These are phyloP conservation scores for Dendrobium huoshanense DNA, from an alignment of 106 monocot genomes.

Conservation along the genomic window DNA sequence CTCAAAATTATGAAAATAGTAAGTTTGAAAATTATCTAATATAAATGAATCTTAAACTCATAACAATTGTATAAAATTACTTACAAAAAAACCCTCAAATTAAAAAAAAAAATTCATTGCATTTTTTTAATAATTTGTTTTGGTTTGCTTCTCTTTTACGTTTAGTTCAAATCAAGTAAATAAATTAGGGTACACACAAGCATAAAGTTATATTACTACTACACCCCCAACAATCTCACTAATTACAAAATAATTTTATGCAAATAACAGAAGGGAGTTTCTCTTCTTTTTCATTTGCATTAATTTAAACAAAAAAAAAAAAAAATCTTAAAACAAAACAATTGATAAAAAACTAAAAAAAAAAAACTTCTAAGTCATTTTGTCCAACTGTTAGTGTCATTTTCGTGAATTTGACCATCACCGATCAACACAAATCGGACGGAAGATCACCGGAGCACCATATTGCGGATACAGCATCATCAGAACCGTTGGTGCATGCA, in stretches of 20 bases:
- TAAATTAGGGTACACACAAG: too few species aligned
- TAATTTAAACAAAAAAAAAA: not conserved
- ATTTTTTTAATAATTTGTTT: too few species aligned
- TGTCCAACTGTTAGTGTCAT: not conserved
- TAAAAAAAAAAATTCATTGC: too few species aligned
- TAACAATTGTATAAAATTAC: too few species aligned
- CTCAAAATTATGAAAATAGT: too few species aligned
- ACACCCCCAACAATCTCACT: not conserved
- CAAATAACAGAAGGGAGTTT: not conserved
- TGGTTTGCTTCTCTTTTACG: too few species aligned
- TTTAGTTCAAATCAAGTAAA: too few species aligned
- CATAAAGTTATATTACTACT: too few species aligned
- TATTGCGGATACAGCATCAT: constrained; percentile 67
- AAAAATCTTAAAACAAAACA: not conserved
- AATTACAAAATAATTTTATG: not conserved
- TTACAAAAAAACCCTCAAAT: too few species aligned
- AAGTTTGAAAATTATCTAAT: too few species aligned
- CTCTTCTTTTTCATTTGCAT: not conserved
- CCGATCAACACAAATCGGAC: not conserved
- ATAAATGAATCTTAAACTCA: too few species aligned
- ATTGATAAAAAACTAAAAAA: not conserved
- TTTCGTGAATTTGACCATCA: not conserved
- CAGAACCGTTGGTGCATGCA: constrained; percentile 64
- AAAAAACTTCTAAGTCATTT: not conserved
- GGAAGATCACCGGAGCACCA: constrained; percentile 58